Base-by-base conservation (phyloP, 164 flowering plant species). In the Berberis thunbergii region DNA sequence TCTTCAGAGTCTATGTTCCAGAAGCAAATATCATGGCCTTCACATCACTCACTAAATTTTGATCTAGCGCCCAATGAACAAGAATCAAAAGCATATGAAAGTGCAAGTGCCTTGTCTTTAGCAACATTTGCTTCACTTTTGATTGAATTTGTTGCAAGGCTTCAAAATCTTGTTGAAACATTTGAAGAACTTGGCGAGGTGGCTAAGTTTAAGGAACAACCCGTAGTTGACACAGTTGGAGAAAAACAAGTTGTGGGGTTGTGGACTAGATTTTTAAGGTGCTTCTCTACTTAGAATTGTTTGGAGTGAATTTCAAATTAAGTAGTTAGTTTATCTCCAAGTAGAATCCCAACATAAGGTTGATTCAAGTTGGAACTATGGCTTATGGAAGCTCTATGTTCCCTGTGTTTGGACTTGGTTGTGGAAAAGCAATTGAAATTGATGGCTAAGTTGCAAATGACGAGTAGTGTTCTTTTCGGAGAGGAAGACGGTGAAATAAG, bases 141-240 rank as follows among this genome's bases (percentile, higher is more conserved):
- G 75, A 87, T 93, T 49, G 98, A 93, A 72, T 93, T 93, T 70
- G 98, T 88, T 8, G 98, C 98, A 2, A 87, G 98, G 83, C 97
- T 93, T 67, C 91, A 87, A 58, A 79, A 88, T 73, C 78, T 93
- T 9, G 91, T 90, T 38, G 78, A 77, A 62, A 78, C 84, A 40
- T 93, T 86, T 69, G 77, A 84, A 73, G 91, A 86, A 64, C 87
- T 93, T 2, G 79, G 91, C 59, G 81, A 77, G 66, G 76, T 70
- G 49, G 99, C 97, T 41, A 77, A 79, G 5, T 95, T 91, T 49
- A 84, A 73, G 78, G 96, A 87, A 49, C 84, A 93, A 0, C 65
- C 26, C 26, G 26, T 70, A 0, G 62, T 68, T 26, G 85, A 70
- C 1, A 26, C 43, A 26, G 49, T 61, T 4, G 75, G 4, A 7